Percentiles rank a stretch among this genome's conserved stretches.
Evolutionary conservation across 2,329 filamentous ascomycete species (phyloP).

Genomic region (Pestalotiopsis sp.): DNA sequence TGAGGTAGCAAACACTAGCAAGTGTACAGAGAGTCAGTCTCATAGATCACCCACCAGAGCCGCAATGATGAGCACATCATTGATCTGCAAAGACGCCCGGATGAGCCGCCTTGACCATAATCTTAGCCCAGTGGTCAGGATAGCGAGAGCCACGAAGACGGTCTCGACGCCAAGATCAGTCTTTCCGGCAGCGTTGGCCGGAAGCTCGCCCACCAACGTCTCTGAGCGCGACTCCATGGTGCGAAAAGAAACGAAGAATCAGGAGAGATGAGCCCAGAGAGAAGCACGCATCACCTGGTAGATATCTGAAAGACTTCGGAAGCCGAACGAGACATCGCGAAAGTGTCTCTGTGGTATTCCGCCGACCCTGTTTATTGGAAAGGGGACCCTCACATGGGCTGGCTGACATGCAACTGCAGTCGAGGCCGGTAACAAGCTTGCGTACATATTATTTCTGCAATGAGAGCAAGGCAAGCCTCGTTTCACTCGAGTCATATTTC

Average conservation of each 20-base stretch:
- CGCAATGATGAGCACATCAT: slow-evolving; percentile 18
- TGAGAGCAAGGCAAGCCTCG: not conserved
- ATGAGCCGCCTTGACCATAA: slow-evolving; percentile 20
- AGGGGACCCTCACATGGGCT: not conserved
- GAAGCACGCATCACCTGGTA: not conserved
- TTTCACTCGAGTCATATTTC: not conserved
- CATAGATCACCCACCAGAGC: slow-evolving; percentile 9
- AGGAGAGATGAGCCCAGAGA: not conserved
- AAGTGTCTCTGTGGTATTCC: not conserved
- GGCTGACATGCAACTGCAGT: not conserved
- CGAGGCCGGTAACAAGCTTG: not conserved
- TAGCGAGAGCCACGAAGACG: slow-evolving; percentile 11
- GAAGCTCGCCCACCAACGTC: not conserved
- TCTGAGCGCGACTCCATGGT: not conserved
- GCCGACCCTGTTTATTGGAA: not conserved
- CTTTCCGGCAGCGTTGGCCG: slow-evolving; percentile 13
- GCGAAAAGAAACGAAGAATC: not conserved
- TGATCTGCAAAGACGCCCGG: slow-evolving; percentile 12
- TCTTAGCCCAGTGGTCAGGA: slow-evolving; percentile 17
- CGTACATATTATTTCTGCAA: not conserved
- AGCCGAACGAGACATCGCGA: not conserved
- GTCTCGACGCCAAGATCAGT: slow-evolving; percentile 17
- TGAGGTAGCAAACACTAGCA: slow-evolving; percentile 5
- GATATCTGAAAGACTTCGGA: not conserved
- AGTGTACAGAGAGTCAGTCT: not conserved